These are phyloP conservation scores for Trypanosoma theileri DNA, from an alignment of 208 protist genomes.

Conservation along the genomic window DNA sequence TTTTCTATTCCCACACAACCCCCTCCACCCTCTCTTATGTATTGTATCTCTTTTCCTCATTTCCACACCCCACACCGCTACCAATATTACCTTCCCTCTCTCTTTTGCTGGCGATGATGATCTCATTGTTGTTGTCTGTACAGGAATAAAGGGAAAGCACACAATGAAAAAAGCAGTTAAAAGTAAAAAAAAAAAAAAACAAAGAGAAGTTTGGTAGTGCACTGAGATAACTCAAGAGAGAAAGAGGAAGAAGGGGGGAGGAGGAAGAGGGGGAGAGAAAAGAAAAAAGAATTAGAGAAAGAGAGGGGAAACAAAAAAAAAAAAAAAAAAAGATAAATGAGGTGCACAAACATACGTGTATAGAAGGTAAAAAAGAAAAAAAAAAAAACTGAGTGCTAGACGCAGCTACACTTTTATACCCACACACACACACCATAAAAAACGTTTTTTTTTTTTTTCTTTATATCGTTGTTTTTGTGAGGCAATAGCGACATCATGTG, in stretches of 20 bases:
- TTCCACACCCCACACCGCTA: too few species aligned
- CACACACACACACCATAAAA: neutral
- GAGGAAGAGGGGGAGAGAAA: slow-evolving; percentile 3
- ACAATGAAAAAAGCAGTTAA: slow-evolving; percentile 21
- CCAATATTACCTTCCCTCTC: too few species aligned
- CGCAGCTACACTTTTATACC: neutral
- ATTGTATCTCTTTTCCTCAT: too few species aligned
- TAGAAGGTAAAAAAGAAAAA: slow-evolving; percentile 5
- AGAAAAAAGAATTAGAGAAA: neutral
- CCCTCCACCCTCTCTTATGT: too few species aligned
- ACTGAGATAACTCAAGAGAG: slow-evolving; percentile 13
- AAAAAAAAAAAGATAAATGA: slow-evolving; percentile 21
- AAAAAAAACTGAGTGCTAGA: neutral
- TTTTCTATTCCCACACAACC: too few species aligned
- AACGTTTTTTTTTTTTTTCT: too few species aligned
- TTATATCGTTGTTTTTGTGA: too few species aligned
- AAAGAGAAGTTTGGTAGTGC: neutral
- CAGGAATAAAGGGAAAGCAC: slow-evolving; percentile 12
- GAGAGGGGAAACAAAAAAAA: slow-evolving; percentile 21
- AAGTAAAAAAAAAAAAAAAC: slow-evolving; percentile 9
- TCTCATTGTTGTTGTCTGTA: too few species aligned
- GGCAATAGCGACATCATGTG: too few species aligned
- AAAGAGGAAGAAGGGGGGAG: slow-evolving; percentile 6
- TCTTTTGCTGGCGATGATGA: too few species aligned
- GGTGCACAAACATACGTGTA: slow-evolving; percentile 7